These are phyloP conservation scores for Trichoderma aggressivum DNA, from an alignment of 2,329 filamentous ascomycete genomes.

Conservation along the genomic window DNA sequence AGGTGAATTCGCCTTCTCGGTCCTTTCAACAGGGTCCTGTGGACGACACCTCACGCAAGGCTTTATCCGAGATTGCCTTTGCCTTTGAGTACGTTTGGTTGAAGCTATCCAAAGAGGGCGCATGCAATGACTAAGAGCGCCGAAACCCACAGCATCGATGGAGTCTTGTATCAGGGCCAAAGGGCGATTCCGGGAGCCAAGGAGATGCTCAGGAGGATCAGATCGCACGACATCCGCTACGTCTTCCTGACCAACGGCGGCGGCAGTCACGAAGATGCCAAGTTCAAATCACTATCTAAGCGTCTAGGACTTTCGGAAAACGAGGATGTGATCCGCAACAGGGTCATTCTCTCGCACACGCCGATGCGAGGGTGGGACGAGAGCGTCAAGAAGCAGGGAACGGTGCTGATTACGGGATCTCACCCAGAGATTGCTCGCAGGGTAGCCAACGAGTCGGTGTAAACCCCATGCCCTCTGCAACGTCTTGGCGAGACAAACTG, in stretches of 20 bases:
- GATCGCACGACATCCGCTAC: conserved; percentile 76
- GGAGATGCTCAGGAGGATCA: conserved; percentile 69
- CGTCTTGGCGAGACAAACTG: background rate
- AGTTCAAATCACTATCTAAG: conserved; percentile 34
- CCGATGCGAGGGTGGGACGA: conserved; percentile 65
- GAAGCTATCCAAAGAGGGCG: background rate
- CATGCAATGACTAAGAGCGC: background rate
- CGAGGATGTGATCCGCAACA: conserved; percentile 33
- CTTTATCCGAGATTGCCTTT: conserved; percentile 35
- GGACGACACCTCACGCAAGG: conserved; percentile 24
- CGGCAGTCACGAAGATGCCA: conserved; percentile 67
- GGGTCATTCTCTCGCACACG: conserved; percentile 77
- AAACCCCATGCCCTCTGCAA: background rate
- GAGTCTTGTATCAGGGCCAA: conserved; percentile 83
- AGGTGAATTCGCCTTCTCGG: background rate
- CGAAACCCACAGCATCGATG: conserved; percentile 64
- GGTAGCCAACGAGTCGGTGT: conserved; percentile 64
- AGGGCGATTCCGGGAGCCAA: conserved; percentile 75
- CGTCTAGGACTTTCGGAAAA: conserved; percentile 32
- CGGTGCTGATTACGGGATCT: conserved; percentile 71
- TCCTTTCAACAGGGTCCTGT: background rate
- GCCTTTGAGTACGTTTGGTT: conserved; percentile 36
- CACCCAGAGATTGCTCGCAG: conserved; percentile 62
- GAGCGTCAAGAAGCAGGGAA: conserved; percentile 39
- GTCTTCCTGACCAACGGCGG: conserved; percentile 96